Evolutionary conservation across 805 yeast genomes (phyloP).

Genomic region (Saccharomycopsis selenospora): DNA sequence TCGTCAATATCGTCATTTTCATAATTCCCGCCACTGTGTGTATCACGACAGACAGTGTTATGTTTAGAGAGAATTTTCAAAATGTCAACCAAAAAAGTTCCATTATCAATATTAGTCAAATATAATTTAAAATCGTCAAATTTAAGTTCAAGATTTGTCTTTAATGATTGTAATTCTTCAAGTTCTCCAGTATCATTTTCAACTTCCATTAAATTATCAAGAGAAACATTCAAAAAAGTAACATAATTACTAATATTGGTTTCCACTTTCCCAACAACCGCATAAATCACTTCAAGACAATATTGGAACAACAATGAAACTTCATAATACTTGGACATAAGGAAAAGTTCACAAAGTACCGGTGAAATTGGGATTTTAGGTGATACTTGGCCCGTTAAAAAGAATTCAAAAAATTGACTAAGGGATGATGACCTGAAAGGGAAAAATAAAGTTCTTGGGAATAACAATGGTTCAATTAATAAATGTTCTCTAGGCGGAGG

Average conservation of each 20-base stretch:
- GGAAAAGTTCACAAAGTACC: conserved; percentile 34
- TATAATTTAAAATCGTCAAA: conserved; percentile 5
- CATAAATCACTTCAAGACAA: conserved; percentile 55
- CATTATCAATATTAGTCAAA: conserved; percentile 7
- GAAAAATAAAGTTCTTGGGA: conserved; percentile 62
- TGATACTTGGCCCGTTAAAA: conserved; percentile 75
- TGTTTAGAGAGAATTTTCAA: conserved; percentile 5
- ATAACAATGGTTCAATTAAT: conserved; percentile 49
- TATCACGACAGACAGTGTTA: conserved; percentile 9
- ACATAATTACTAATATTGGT: conserved; percentile 32
- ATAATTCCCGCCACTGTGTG: conserved; percentile 17
- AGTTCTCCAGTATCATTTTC: not conserved
- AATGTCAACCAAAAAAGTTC: conserved; percentile 4
- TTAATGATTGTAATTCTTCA: not conserved
- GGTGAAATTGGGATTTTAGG: conserved; percentile 60
- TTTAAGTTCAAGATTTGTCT: not conserved
- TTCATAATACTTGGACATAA: conserved; percentile 50
- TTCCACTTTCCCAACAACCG: conserved; percentile 64
- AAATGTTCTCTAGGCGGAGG: conserved; percentile 7
- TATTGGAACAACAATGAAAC: conserved; percentile 65
- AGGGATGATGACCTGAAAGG: conserved; percentile 60
- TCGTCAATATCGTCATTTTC: conserved; percentile 19
- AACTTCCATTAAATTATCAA: conserved; percentile 22
- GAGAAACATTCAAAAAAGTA: conserved; percentile 25
- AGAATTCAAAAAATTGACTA: conserved; percentile 60